phyloP scores from a whole-genome alignment of 768 basidiomycete genomes.

The Filobasidium floriforme region DNA sequence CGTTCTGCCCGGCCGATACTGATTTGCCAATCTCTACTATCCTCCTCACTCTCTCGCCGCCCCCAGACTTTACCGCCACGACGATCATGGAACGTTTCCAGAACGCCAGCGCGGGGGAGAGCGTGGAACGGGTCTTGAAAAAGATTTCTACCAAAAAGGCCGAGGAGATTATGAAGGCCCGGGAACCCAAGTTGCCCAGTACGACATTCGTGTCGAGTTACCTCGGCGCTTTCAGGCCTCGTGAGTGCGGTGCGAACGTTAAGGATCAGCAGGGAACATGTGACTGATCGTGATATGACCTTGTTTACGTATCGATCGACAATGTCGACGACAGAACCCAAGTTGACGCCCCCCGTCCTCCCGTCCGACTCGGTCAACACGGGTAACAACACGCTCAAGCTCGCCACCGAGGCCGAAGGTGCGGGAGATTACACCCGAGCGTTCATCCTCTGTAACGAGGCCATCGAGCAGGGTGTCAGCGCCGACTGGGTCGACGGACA shows the following conservation, averaged over 20 bases:
- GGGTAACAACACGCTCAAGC: constrained; percentile 74
- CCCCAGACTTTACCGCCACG: constrained; percentile 81
- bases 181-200: constrained; percentile 77
- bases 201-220: constrained; percentile 89
- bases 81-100: constrained; percentile 91
- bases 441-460: constrained; percentile 69
- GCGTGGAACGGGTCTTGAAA: constrained; percentile 90
- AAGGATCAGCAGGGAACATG: too few relatives aligned
- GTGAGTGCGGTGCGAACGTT: too few relatives aligned
- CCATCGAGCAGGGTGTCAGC: constrained; percentile 77
- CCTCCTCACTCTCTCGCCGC: too few relatives aligned
- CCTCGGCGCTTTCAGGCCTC: constrained; percentile 89
- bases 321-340: constrained; percentile 50
- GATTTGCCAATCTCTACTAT: too few relatives aligned
- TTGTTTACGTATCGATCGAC: too few relatives aligned
- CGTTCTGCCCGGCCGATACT: too few relatives aligned
- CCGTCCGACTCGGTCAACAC: constrained; percentile 50
- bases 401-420: constrained; percentile 72
- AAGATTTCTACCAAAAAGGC: constrained; percentile 67
- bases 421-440: constrained; percentile 79
- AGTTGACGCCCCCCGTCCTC: constrained; percentile 64
- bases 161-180: constrained; percentile 62
- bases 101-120: constrained; percentile 64
- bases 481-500: constrained; percentile 56
- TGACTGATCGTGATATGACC: too few relatives aligned